Evolutionary conservation across 2,329 filamentous ascomycete genomes (phyloP).

Genomic region (Aspergillus brasiliensis): DNA sequence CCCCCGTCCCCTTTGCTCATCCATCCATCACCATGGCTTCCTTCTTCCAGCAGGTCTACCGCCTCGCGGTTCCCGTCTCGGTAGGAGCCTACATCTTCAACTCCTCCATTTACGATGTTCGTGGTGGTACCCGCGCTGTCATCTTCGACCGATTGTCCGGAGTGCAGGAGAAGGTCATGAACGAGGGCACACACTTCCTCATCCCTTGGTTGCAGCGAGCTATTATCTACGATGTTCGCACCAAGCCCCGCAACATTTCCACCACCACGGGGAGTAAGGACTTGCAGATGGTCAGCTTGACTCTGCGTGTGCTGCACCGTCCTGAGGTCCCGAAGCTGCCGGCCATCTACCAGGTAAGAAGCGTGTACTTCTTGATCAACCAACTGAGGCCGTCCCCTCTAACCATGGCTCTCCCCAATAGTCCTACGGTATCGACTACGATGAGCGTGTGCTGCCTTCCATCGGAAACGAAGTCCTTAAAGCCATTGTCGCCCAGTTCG

Average conservation of each 20-base stretch:
- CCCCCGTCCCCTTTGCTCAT: constrained; percentile 10
- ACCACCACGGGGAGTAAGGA: constrained; percentile 99
- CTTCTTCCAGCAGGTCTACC: constrained; percentile 39
- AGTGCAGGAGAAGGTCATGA: constrained; percentile 89
- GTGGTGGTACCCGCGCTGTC: constrained; percentile 89
- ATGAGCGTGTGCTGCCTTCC: constrained; percentile 95
- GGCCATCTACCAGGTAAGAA: constrained; percentile 92
- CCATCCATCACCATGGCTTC: constrained; percentile 49
- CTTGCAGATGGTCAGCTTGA: constrained; percentile 99
- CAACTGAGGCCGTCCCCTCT: background rate
- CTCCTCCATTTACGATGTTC: constrained; percentile 93
- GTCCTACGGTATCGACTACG: constrained; percentile 97
- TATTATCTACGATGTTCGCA: constrained; percentile 95
- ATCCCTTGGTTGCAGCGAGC: constrained; percentile 93
- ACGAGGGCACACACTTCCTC: constrained; percentile 96
- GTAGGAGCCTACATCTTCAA: constrained; percentile 68
- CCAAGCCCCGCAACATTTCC: constrained; percentile 94
- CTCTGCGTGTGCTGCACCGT: constrained; percentile 88
- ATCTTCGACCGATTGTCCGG: constrained; percentile 94
- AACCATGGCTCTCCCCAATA: constrained; percentile 39
- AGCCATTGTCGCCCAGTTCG: constrained; percentile 97
- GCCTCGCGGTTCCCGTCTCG: constrained; percentile 69
- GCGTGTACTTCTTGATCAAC: background rate
- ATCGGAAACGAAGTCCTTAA: constrained; percentile 99
- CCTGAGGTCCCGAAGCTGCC: constrained; percentile 90